These are phyloP conservation scores for Rhexocercosporidium sp. DNA, from an alignment of 2,329 filamentous ascomycete genomes.

Conservation along the genomic window DNA sequence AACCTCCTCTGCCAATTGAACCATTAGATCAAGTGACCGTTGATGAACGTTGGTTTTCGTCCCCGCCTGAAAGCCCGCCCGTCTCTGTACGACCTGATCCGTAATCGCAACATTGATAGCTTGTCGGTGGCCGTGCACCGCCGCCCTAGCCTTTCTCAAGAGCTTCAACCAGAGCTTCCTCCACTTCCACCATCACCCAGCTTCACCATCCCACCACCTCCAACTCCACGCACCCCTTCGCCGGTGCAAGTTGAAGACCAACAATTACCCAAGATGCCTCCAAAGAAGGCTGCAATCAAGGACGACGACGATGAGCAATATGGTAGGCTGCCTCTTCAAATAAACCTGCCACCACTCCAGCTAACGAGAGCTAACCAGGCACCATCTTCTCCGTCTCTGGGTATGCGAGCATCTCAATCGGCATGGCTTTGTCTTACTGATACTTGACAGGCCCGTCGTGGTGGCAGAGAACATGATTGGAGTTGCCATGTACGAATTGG, in stretches of 20 bases:
- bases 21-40: neutral
- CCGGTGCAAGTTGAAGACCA: constrained; percentile 17
- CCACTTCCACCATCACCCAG: constrained; percentile 35
- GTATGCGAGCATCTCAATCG: constrained; percentile 45
- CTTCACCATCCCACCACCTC: constrained; percentile 34
- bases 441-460: constrained; percentile 78
- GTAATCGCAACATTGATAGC: constrained; percentile 53
- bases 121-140: constrained; percentile 38
- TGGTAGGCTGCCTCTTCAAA: constrained; percentile 49
- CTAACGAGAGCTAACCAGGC: constrained; percentile 47
- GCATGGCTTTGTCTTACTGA: constrained; percentile 27
- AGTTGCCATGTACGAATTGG: constrained; percentile 99
- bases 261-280: constrained; percentile 43
- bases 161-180: constrained; percentile 51
- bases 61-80: constrained; percentile 63
- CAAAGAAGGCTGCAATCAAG: constrained; percentile 47
- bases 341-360: constrained; percentile 18
- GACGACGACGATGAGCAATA: constrained; percentile 56
- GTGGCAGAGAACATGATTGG: constrained; percentile 98
- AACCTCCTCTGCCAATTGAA: constrained; percentile 19
- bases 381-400: constrained; percentile 74
- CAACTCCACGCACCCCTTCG: constrained; percentile 27
- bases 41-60: constrained; percentile 45
- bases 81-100: constrained; percentile 66
- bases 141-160: constrained; percentile 40